Base-by-base conservation (phyloP, 805 yeast genomes). In the Yamadazyma sp. region DNA sequence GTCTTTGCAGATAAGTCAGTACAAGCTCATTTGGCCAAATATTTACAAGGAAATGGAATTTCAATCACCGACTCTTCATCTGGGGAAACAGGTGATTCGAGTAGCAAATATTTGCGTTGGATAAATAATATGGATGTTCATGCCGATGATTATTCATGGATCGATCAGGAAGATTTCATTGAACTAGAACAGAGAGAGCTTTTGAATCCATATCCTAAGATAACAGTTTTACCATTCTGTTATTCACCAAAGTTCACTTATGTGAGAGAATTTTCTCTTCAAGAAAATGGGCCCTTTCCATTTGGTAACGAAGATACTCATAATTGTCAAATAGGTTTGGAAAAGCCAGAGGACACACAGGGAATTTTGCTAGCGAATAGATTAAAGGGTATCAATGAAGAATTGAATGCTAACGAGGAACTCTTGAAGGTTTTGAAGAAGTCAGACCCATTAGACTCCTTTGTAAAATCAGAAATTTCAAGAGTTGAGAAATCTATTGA, bases 161-260 rank as follows among this genome's bases (percentile, higher is more conserved):
- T 76, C 31, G 94, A 87, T 49, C 58, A 66, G 15, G 82, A 83
- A 38, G 96, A 88, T 53, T 88, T 75, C 47, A 62, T 75, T 8
- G 96, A 88, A 47, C 51, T 87, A 27, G 85, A 82, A 40, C 61
- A 69, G 31, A 53, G 67, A 8, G 69, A 74, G 4, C 45, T 65
- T 1, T 54, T 62, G 4, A 56, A 62, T 51, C 40, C 64, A 45
- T 33, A 63, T 23, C 80, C 79, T 1, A 57, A 57, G 19, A 58
- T 76, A 10, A 60, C 60, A 29, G 60, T 74, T 1, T 43, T 65
- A 5, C 80, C 81, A 0, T 64, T 77, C 24, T 54, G 70, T 35
- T 63, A 45, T 31, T 67, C 83, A 5, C 86, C 86, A 1, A 60
- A 76, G 45, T 74, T 81, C 39, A 73, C 79, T 6, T 81, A 79